phyloP scores from a whole-genome alignment of 2,329 filamentous ascomycete genomes.

The Pezicula rhizophila region DNA sequence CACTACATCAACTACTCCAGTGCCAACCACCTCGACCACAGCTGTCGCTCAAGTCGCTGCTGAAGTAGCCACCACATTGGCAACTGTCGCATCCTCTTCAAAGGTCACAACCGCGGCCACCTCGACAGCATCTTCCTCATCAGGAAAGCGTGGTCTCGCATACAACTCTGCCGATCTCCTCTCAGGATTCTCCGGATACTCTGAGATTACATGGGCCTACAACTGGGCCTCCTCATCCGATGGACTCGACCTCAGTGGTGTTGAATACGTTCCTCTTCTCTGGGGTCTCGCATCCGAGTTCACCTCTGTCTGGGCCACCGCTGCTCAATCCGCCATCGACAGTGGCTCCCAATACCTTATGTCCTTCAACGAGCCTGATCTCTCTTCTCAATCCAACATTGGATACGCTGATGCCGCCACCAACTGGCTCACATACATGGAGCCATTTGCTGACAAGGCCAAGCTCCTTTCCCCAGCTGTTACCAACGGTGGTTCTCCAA shows the following conservation, averaged over 20 bases:
- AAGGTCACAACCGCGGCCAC: not conserved
- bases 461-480: constrained; percentile 41
- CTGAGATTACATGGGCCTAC: constrained; percentile 54
- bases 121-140: not conserved
- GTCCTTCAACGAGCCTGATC: constrained; percentile 69
- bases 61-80: not conserved
- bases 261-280: constrained; percentile 63
- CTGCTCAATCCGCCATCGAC: constrained; percentile 45
- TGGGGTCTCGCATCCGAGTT: constrained; percentile 46
- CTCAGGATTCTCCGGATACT: constrained; percentile 39
- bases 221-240: constrained; percentile 55
- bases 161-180: constrained; percentile 57
- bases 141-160: constrained; percentile 57
- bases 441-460: constrained; percentile 36
- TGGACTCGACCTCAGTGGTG: constrained; percentile 30
- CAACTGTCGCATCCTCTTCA: not conserved
- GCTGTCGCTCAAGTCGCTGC: constrained; percentile 2
- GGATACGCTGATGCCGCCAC: constrained; percentile 28
- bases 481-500: constrained; percentile 35
- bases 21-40: constrained; percentile 1
- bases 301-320: constrained; percentile 42
- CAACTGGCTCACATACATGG: constrained; percentile 36
- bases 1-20: constrained; percentile 3
- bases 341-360: constrained; percentile 52
- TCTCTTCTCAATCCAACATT: constrained; percentile 48